Base-by-base conservation (phyloP, 2,329 filamentous ascomycete genomes). In the Rugonectria rugulosa region DNA sequence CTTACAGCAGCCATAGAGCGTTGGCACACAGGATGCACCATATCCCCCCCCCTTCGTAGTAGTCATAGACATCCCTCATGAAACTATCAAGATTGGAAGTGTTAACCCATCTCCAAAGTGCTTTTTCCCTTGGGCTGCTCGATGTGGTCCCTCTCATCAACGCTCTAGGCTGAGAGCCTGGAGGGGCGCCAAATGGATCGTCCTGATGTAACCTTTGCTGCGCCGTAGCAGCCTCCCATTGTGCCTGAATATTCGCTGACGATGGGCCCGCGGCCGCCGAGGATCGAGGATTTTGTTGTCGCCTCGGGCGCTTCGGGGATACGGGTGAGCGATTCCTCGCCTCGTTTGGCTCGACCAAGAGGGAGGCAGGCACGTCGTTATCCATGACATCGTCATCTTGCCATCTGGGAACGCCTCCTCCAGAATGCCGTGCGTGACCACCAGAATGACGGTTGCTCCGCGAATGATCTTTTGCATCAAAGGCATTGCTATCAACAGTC, bases 31-130 rank as follows among this genome's bases (percentile, higher is more conserved):
- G 69, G 49, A 97, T 96, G 53, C 91, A 96, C 83, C 88, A 92
- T 31, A 96, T 86, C 0, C 93, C 93, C 60, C 91, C 89, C 2
- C 89, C 89, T 46, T 89, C 79, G 68, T 90, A 97, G 73, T 97
- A 97, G 61, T 89, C 82, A 71, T 97, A 97, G 4, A 96, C 91
- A 59, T 86, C 89, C 51, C 86, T 84, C 69, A 97, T 86, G 71
- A 97, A 97, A 66, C 87, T 88, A 73, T 97, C 93, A 48, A 97
- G 79, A 68, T 96, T 95, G 31, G 90, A 86, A 53, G 95, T 91
- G 68, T 97, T 97, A 50, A 91, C 91, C 90, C 93, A 97, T 74
- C 91, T 85, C 88, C 92, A 97, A 78, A 96, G 85, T 4, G 93
- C 92, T 72, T 88, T 89, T 69, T 94, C 89, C 72, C 87, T 69